These are phyloP conservation scores for Carex myosuroides DNA, from an alignment of 176 grass and related monocot species.

Conservation along the genomic window DNA sequence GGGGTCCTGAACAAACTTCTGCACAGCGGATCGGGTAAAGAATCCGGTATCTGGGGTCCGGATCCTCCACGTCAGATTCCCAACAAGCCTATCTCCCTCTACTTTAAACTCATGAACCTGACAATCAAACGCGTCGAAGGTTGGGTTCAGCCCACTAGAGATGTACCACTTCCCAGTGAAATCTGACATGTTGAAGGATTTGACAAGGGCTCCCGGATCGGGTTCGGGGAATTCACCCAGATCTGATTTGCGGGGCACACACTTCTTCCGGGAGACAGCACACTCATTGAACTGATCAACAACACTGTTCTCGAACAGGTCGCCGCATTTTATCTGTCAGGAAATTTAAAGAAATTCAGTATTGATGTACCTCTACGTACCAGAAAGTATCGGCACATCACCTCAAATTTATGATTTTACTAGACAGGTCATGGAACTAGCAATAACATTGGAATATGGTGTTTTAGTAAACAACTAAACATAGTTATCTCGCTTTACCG, in stretches of 20 bases:
- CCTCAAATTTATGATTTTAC: not conserved
- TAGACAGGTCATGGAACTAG: not conserved
- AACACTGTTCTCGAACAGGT: conserved; percentile 85
- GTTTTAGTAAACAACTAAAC: not conserved
- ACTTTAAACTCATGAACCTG: conserved; percentile 87
- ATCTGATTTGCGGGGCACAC: conserved; percentile 76
- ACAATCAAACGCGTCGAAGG: conserved; percentile 85
- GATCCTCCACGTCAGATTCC: conserved; percentile 71
- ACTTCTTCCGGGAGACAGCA: conserved; percentile 92
- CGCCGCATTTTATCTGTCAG: conserved; percentile 84
- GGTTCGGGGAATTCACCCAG: conserved; percentile 80
- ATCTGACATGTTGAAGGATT: conserved; percentile 77
- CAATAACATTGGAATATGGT: not conserved
- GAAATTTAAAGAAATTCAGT: not conserved
- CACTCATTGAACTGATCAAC: conserved; percentile 97
- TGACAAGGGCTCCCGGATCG: conserved; percentile 53
- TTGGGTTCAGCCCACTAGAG: conserved; percentile 84
- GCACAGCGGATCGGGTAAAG: conserved; percentile 59
- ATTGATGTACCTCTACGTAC: not conserved
- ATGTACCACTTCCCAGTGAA: conserved; percentile 97
- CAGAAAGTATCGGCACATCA: not conserved
- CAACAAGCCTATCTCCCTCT: conserved; percentile 66
- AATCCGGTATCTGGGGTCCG: conserved; percentile 64
- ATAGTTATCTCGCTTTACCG: not conserved
- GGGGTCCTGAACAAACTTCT: conserved; percentile 74